phyloP scores from a whole-genome alignment of 208 protist genomes.

The Acanthamoeba royreba region DNA sequence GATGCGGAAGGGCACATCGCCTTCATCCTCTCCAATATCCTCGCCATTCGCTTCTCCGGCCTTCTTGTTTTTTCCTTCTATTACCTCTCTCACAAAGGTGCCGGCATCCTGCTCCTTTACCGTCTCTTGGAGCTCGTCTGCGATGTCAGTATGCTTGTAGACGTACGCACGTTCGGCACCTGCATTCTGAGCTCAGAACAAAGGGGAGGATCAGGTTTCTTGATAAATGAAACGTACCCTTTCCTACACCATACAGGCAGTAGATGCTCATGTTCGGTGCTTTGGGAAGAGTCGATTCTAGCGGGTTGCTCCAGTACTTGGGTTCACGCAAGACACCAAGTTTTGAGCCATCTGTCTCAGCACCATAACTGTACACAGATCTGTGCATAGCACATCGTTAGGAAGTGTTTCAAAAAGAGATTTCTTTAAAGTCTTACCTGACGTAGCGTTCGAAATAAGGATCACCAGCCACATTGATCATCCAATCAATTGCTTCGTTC shows the following conservation, averaged over 20 bases:
- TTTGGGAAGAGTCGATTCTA: slow-evolving; percentile 77
- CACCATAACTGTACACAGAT: not conserved
- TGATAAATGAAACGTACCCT: slow-evolving; percentile 52
- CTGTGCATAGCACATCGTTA: no score
- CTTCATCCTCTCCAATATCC: not conserved
- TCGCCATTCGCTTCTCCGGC: not conserved
- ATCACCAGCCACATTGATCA: not conserved
- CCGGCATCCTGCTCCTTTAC: not conserved
- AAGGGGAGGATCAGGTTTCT: not conserved
- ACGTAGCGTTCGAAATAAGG: not conserved
- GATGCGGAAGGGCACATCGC: not conserved
- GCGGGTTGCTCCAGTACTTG: slow-evolving; percentile 51
- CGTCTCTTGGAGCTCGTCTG: not conserved
- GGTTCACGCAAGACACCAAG: not conserved
- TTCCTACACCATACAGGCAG: slow-evolving; percentile 88
- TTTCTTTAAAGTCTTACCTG: no score
- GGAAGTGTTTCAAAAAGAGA: no score
- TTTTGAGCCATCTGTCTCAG: not conserved
- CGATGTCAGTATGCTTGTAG: slow-evolving; percentile 38
- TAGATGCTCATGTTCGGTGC: slow-evolving; percentile 84
- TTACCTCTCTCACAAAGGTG: not conserved
- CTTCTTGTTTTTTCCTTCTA: not conserved
- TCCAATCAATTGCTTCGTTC: not conserved
- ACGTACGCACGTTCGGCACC: slow-evolving; percentile 81
- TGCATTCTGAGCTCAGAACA: not conserved